These are phyloP conservation scores for Citrus glauca DNA, from an alignment of 345 rosid species.

Conservation along the genomic window DNA sequence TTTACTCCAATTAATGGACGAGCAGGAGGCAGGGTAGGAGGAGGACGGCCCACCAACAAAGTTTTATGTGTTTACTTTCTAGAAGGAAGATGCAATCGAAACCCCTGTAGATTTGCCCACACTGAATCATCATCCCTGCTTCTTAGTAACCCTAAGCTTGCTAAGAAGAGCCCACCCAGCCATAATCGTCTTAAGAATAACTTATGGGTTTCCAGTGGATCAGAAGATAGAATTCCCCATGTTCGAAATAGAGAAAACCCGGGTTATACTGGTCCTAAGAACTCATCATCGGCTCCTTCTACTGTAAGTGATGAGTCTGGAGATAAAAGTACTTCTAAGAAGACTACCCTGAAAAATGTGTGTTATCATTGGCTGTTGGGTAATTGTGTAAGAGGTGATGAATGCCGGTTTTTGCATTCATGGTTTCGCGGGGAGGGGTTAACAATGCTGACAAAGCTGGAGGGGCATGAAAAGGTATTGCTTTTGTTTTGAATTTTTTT, in stretches of 20 bases:
- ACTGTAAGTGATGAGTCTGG: background rate
- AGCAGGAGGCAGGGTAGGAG: background rate
- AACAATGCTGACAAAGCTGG: constrained; percentile 29
- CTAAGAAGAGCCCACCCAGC: background rate
- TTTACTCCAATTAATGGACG: background rate
- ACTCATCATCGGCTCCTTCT: background rate
- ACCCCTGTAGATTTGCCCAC: constrained; percentile 28
- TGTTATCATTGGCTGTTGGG: constrained; percentile 27
- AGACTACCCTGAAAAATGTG: background rate
- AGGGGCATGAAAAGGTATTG: constrained; percentile 32
- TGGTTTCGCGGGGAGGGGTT: constrained; percentile 29
- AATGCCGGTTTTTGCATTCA: constrained; percentile 27
- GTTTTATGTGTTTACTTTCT: constrained; percentile 17
- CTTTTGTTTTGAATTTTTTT: background rate
- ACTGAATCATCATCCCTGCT: too few species aligned
- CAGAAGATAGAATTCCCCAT: background rate
- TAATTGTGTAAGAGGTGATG: constrained; percentile 26
- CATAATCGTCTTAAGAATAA: background rate
- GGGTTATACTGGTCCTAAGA: background rate
- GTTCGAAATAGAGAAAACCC: background rate
- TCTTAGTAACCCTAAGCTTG: background rate
- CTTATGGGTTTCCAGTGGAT: background rate
- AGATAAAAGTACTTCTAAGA: background rate
- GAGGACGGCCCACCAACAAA: background rate
- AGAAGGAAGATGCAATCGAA: constrained; percentile 27